Conservation (phyloP, 768 basidiomycete genomes). For the Trametes cubensis region DNA sequence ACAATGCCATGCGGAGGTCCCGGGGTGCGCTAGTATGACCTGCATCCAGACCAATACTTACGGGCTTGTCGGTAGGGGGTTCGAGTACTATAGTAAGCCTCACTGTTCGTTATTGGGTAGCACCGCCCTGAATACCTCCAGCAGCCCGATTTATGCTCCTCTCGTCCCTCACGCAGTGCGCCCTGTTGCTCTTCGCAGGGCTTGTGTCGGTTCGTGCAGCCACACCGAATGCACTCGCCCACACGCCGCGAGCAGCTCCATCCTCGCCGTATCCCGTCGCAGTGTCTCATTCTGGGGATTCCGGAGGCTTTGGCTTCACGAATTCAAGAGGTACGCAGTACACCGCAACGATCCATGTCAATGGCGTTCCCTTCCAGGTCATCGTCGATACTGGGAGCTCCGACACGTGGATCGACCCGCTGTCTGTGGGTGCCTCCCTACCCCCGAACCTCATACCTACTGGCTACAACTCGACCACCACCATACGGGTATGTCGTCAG, state of each 20-base stretch:
- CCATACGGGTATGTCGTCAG: background rate
- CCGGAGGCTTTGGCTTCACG: background rate
- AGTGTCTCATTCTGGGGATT: background rate
- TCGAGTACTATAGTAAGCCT: too few species aligned
- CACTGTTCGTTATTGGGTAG: too few species aligned
- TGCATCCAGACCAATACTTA: too few species aligned
- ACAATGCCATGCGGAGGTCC: too few species aligned
- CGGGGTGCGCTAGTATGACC: too few species aligned
- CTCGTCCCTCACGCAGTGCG: too few species aligned
- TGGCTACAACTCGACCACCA: background rate
- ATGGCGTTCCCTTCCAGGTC: conserved; percentile 2
- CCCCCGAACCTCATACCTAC: background rate
- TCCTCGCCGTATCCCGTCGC: background rate
- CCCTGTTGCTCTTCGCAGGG: too few species aligned
- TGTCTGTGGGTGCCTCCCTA: background rate
- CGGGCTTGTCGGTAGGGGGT: too few species aligned
- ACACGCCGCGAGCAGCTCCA: background rate
- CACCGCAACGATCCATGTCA: background rate
- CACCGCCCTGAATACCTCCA: too few species aligned
- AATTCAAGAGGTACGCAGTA: background rate
- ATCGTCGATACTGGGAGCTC: background rate
- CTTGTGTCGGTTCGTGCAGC: too few species aligned
- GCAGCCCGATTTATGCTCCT: too few species aligned
- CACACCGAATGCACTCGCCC: too few species aligned
- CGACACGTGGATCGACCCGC: conserved; percentile 6